These are phyloP conservation scores for Auriscalpium microsporum DNA, from an alignment of 768 basidiomycete genomes.

Conservation along the genomic window DNA sequence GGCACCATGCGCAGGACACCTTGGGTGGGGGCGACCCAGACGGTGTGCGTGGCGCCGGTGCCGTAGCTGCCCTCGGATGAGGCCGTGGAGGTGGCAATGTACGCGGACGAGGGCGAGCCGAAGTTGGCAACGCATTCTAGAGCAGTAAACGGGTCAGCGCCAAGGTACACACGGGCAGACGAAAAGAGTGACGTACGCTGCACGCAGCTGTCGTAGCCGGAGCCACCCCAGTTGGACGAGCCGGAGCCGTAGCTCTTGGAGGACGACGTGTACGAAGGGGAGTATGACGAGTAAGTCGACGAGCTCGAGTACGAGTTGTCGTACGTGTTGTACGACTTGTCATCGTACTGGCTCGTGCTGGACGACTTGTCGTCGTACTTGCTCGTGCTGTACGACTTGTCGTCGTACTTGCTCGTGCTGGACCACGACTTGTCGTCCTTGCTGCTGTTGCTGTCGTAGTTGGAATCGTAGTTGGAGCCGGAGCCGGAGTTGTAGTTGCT, in stretches of 20 bases:
- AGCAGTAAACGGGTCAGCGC: not conserved
- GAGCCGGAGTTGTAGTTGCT: not conserved
- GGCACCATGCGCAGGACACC: constrained; percentile 72
- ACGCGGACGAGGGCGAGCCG: constrained; percentile 29
- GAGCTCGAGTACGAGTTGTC: constrained; percentile 3
- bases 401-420: constrained; percentile 1
- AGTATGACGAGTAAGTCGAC: constrained; percentile 16
- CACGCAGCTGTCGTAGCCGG: constrained; percentile 59
- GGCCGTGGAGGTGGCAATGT: constrained; percentile 20
- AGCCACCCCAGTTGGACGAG: constrained; percentile 44
- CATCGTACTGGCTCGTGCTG: not conserved
- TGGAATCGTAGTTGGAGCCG: constrained; percentile 17
- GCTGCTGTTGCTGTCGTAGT: constrained; percentile 10
- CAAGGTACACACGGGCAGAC: no score
- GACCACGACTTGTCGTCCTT: constrained; percentile 15
- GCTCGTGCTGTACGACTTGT: constrained; percentile 2
- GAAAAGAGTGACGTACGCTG: constrained; percentile 39
- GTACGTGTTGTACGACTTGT: not conserved
- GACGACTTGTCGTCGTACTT: constrained; percentile 15
- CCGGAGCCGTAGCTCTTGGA: constrained; percentile 9
- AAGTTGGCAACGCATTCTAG: constrained; percentile 62
- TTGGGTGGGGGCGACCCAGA: constrained; percentile 70
- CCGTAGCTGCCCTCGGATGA: constrained; percentile 28
- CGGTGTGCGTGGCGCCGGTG: constrained; percentile 56
- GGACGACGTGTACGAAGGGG: constrained; percentile 23